Conservation (phyloP, 2,329 filamentous ascomycete genomes). For the Samsoniella hepiali region DNA sequence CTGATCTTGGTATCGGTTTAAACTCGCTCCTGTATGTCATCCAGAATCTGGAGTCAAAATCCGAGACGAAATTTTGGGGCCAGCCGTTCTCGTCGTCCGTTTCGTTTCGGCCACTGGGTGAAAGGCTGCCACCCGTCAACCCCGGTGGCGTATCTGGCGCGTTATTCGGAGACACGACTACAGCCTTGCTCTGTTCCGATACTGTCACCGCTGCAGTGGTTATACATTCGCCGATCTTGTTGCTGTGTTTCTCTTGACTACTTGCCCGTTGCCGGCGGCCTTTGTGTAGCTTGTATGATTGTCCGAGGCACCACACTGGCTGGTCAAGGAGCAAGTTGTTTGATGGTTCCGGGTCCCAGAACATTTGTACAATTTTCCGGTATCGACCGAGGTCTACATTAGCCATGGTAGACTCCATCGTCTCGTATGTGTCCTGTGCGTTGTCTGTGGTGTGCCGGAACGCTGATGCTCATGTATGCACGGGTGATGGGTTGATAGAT, state of each 20-base stretch:
- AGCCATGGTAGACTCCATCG: conserved; percentile 39
- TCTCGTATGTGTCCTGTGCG: neutral
- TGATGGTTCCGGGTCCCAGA: conserved; percentile 85
- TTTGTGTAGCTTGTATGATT: conserved; percentile 44
- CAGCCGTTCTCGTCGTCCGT: conserved; percentile 57
- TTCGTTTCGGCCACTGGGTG: conserved; percentile 48
- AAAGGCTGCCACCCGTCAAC: conserved; percentile 49
- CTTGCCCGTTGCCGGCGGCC: conserved; percentile 15
- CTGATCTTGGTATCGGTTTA: conserved; percentile 72
- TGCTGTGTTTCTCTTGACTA: conserved; percentile 17
- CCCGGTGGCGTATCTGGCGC: conserved; percentile 46
- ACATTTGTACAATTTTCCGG: conserved; percentile 81
- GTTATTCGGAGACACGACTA: conserved; percentile 24
- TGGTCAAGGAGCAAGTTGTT: conserved; percentile 68
- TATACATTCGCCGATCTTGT: conserved; percentile 22
- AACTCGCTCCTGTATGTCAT: conserved; percentile 95
- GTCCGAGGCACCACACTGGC: conserved; percentile 79
- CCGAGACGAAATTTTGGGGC: conserved; percentile 81
- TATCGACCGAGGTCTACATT: conserved; percentile 71
- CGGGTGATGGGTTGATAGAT: too few species aligned
- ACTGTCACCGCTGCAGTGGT: conserved; percentile 6
- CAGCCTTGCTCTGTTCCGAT: conserved; percentile 8
- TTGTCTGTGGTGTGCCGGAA: neutral
- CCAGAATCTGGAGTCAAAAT: conserved; percentile 92
- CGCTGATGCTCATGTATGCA: neutral